Evolutionary conservation across 2,329 filamentous ascomycete genomes (phyloP).

Genomic region (Rutstroemia sydowiana): DNA sequence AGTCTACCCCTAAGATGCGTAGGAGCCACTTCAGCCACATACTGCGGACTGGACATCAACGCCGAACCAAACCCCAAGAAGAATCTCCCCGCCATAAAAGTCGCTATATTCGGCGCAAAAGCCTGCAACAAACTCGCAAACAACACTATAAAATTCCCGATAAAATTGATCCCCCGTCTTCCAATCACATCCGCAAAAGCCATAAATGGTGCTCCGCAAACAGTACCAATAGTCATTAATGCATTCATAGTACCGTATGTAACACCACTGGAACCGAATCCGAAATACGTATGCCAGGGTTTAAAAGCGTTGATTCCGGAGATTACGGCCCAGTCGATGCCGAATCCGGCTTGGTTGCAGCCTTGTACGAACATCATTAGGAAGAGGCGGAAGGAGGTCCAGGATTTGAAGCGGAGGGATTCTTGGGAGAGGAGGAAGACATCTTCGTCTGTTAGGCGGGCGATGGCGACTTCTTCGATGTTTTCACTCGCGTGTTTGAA

Average conservation of each 20-base stretch:
- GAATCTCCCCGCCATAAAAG: conserved; percentile 24
- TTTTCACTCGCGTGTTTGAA: conserved; percentile 30
- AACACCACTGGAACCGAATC: conserved; percentile 34
- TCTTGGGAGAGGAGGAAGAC: conserved; percentile 36
- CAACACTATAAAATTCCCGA: conserved; percentile 39
- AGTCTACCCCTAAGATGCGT: conserved; percentile 41
- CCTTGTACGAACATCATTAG: conserved; percentile 39
- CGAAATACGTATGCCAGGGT: conserved; percentile 38
- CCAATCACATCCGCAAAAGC: conserved; percentile 44
- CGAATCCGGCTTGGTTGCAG: conserved; percentile 35
- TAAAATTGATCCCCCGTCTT: conserved; percentile 41
- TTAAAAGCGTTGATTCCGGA: conserved; percentile 38
- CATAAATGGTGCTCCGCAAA: conserved; percentile 43
- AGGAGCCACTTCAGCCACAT: conserved; percentile 41
- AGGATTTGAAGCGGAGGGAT: conserved; percentile 35
- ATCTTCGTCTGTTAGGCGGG: conserved; percentile 40
- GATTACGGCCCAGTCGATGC: conserved; percentile 44
- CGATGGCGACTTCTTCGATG: conserved; percentile 38
- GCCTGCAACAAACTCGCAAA: conserved; percentile 32
- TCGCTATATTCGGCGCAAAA: conserved; percentile 16
- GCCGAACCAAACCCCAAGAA: conserved; percentile 23
- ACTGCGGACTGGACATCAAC: conserved; percentile 31
- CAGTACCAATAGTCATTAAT: conserved; percentile 40
- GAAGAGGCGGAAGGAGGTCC: conserved; percentile 35
- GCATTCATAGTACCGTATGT: conserved; percentile 36